These are phyloP conservation scores for Schwanniomyces etchellsii DNA, from an alignment of 1,139 yeast genomes.

Conservation along the genomic window DNA sequence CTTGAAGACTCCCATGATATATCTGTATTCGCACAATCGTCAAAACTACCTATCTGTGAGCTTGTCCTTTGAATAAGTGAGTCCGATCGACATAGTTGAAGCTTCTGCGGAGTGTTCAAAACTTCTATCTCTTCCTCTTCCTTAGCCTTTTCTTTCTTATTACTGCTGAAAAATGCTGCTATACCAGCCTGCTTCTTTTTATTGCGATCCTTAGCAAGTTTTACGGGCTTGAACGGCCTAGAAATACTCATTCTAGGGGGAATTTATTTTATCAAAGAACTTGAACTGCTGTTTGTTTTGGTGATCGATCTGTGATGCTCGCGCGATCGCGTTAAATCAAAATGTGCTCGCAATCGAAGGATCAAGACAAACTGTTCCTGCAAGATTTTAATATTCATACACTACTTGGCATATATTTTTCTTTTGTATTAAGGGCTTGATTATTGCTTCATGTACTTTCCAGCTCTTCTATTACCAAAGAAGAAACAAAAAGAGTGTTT, in stretches of 20 bases:
- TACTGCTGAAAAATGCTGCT: slow-evolving; percentile 12
- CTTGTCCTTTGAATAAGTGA: slow-evolving; percentile 16
- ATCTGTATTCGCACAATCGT: slow-evolving; percentile 22
- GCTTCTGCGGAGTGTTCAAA: slow-evolving; percentile 15
- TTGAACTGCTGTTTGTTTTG: no score
- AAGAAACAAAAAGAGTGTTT: no score
- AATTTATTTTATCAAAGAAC: no score
- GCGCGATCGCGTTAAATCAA: no score
- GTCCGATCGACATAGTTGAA: slow-evolving; percentile 12
- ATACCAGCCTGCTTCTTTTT: slow-evolving; percentile 14
- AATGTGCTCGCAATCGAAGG: no score
- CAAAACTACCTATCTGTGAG: slow-evolving; percentile 17
- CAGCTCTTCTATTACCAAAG: no score
- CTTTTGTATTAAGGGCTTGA: no score
- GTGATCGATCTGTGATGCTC: no score
- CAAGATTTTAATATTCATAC: no score
- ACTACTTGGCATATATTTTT: no score
- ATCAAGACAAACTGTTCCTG: no score
- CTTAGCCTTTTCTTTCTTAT: not conserved
- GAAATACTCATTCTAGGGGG: slow-evolving; percentile 5
- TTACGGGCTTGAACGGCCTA: slow-evolving; percentile 7
- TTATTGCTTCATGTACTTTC: no score
- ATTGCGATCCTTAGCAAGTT: slow-evolving; percentile 1
- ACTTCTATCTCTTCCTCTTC: slow-evolving; percentile 2
- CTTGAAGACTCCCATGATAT: slow-evolving; percentile 28